Base-by-base conservation (phyloP, 352 stramenopile species). In the Pythium pyrilobum region DNA sequence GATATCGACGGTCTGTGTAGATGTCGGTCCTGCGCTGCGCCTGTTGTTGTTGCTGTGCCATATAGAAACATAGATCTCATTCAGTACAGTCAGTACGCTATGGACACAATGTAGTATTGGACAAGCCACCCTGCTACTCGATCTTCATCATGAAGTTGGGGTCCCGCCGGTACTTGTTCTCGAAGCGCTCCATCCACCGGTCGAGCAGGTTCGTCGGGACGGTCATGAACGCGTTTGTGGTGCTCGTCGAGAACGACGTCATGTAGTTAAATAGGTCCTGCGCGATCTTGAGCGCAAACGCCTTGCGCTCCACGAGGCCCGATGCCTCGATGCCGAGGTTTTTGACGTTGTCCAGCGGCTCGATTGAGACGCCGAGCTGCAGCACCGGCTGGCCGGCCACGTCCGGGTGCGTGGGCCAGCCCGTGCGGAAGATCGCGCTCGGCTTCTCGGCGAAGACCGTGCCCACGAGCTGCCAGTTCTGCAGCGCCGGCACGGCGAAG, bases 141-240 rank as follows among this genome's bases (percentile, higher is more conserved):
- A 40, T 74, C 43, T 92, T 95, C 37, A 92, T 66, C 58, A 91
- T 91, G 37, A 95, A 95, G 51, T 92, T 95, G 18, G 84, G 81
- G 69, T 95, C 81, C 46, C 81, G 49, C 59, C 69, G 52, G n/a
- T 81, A 83, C 64, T 86, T 89, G 36, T 60, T 62, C 58, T 95
- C 84, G 58, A 95, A 95, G 50, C 84, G 69, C 60, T 78, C 64
- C 55, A 89, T 83, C 84, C 84, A 95, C 38, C 76, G 65, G 52
- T 95, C 84, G 63, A 95, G 84, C 16, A 95, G 66, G 66, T 92
- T 91, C 7, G 71, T 85, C 27, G 84, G 84, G 15, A 95, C 81
- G 15, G 79, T 64, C 77, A 95, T 90, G 60, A 74, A 72, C 23
- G 69, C 68, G 21, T 64, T 74, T 21, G 56, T 61, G 52, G 82